A percentile compares a stretch with the other conserved stretches of the same genome.
Conservation (phyloP, 2,329 filamentous ascomycete species). For the Chalaropsis thielavioides region DNA sequence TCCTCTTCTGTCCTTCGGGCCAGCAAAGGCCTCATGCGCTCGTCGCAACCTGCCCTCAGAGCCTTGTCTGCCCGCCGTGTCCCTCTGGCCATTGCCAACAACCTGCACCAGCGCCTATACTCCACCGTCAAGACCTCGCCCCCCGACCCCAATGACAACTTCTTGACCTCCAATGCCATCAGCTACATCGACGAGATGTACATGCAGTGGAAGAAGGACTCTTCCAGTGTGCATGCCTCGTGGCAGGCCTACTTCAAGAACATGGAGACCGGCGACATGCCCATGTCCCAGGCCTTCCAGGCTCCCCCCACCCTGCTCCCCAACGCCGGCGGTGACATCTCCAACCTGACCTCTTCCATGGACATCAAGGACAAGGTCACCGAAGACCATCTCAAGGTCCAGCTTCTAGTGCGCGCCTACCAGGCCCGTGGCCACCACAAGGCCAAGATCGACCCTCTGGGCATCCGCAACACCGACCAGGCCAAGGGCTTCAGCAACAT, state of each 20-base stretch:
- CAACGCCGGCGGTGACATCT: conserved; percentile 62
- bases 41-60: conserved; percentile 33
- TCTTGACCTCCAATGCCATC: conserved; percentile 89
- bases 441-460: conserved; percentile 89
- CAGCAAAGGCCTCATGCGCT: conserved; percentile 46
- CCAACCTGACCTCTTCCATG: conserved; percentile 54
- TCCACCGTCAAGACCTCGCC: conserved; percentile 37
- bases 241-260: conserved; percentile 99
- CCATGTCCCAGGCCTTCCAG: conserved; percentile 90
- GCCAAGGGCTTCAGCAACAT: conserved; percentile 70
- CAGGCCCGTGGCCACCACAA: conserved; percentile 97
- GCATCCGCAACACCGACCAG: conserved; percentile 62
- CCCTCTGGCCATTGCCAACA: conserved; percentile 32
- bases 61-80: conserved; percentile 33
- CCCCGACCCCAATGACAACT: conserved; percentile 81
- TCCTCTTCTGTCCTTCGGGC: conserved; percentile 25
- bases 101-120: conserved; percentile 35
- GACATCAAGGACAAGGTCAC: conserved; percentile 68
- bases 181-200: conserved; percentile 99
- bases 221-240: conserved; percentile 85
- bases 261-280: conserved; percentile 97
- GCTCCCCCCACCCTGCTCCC: conserved; percentile 87
- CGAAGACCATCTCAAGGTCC: conserved; percentile 86
- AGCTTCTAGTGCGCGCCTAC: conserved; percentile 91
- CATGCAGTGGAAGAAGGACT: conserved; percentile 89